Base-by-base conservation (phyloP, 2,329 filamentous ascomycete genomes). In the Phialophora tarda region DNA sequence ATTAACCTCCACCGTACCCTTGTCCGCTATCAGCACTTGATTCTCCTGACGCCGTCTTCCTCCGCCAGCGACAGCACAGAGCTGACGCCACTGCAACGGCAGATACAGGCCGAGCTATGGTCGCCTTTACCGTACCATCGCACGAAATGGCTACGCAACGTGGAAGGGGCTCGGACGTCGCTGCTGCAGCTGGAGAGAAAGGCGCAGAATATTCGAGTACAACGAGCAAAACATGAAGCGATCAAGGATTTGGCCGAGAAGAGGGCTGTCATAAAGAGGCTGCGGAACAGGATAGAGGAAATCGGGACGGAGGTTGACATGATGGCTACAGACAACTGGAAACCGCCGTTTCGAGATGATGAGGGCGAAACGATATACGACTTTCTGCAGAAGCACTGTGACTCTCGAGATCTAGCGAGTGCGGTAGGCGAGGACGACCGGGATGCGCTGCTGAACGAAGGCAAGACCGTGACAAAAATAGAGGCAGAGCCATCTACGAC, bases 91-190 rank as follows among this genome's bases (percentile, higher is more conserved):
- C 60, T 69, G 50, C 71, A 72, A 56, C 63, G 55, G 44, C 63
- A 70, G 38, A 65, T 68, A 23, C 71, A 73, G 55, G 63, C 67
- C 14, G 71, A 75, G 65, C 71, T 75, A 12, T 69, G 80, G 47
- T 77, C 74, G 38, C 75, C 74, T 65, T 78, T 80, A 32, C 77
- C 80, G 55, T 78, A 78, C 62, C 79, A 82, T 68, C 77, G 80
- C 63, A 75, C 77, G 67, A 77, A 80, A 72, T 68, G 68, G 63
- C 63, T 69, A 30, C 69, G 81, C 77, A 82, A 82, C 69, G 73
- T 82, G 58, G 80, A 82, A 71, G 80, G 82, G 63, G 80, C 79
- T 30, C 79, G 79, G 56, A 76, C 75, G 41, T 73, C 78, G 48
- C 76, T 82, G 26, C 73, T 78, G 44, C 74, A 78, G 48, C 72